Percentiles rank a stretch among this genome's conserved stretches.
phyloP scores from a whole-genome alignment of 257 asterid genomes.

The Salvia miltiorrhiza region DNA sequence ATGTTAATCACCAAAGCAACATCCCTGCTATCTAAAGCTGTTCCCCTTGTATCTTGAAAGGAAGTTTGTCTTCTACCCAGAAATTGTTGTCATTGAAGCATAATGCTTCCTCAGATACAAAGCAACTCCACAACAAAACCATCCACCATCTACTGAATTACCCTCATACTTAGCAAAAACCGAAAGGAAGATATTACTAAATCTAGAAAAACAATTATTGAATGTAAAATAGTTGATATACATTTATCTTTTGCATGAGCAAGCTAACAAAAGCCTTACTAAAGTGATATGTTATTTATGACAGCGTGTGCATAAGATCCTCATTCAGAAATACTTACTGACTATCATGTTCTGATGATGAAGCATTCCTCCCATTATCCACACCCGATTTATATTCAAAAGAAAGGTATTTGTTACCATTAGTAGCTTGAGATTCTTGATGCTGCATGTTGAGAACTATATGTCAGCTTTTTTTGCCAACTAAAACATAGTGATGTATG shows the following conservation, averaged over 20 bases:
- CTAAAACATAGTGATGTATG: conserved; percentile 20
- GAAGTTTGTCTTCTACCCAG: conserved; percentile 7
- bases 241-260: conserved; percentile 4
- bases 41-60: conserved; percentile 13
- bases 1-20: conserved; percentile 5
- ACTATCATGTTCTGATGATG: conserved; percentile 91
- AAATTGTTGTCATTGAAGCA: background rate
- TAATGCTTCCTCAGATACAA: background rate
- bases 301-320: conserved; percentile 8
- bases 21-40: background rate
- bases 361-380: conserved; percentile 71
- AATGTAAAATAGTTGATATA: background rate
- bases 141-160: background rate
- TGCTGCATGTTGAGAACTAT: conserved; percentile 59
- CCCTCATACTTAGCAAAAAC: conserved; percentile 2
- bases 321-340: conserved; percentile 63
- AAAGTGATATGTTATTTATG: background rate
- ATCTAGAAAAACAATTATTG: background rate
- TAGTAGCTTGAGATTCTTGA: conserved; percentile 77
- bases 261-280: conserved; percentile 5
- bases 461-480: conserved; percentile 25
- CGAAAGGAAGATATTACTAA: background rate
- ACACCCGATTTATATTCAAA: conserved; percentile 88
- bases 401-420: conserved; percentile 71
- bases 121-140: conserved; percentile 6